Evolutionary conservation across 2,329 filamentous ascomycete genomes (phyloP).

Genomic region (Paracoccidioides brasiliensis): DNA sequence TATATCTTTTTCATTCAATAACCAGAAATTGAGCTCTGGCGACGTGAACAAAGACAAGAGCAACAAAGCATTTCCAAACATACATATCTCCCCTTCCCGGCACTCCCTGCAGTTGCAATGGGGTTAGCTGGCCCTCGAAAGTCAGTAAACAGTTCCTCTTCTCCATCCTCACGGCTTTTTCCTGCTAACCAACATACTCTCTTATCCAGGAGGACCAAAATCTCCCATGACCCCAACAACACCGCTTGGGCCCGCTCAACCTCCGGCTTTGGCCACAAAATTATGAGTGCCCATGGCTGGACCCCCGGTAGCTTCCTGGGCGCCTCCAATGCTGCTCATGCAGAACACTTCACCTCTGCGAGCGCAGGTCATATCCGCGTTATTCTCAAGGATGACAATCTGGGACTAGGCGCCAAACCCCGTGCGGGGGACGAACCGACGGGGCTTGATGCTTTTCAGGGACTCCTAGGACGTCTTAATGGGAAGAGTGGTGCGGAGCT

Average conservation of each 20-base stretch:
- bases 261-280: slow-evolving; percentile 73
- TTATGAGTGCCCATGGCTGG: slow-evolving; percentile 84
- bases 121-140: slow-evolving; percentile 56
- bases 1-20: background rate
- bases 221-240: slow-evolving; percentile 89
- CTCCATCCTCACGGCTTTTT: background rate
- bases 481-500: slow-evolving; percentile 67
- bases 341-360: slow-evolving; percentile 62
- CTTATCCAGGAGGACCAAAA: slow-evolving; percentile 47
- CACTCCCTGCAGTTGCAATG: slow-evolving; percentile 35
- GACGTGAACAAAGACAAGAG: background rate
- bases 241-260: slow-evolving; percentile 80
- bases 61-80: background rate
- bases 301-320: slow-evolving; percentile 72
- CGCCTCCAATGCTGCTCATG: slow-evolving; percentile 59
- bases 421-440: slow-evolving; percentile 60
- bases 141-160: slow-evolving; percentile 34
- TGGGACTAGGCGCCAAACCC: slow-evolving; percentile 73
- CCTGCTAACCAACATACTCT: background rate
- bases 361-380: slow-evolving; percentile 79
- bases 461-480: slow-evolving; percentile 76
- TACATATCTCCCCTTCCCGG: background rate
- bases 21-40: background rate
- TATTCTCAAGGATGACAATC: slow-evolving; percentile 74
- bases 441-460: slow-evolving; percentile 75